phyloP scores from a whole-genome alignment of 495 filamentous ascomycete species.

The Hyaloscypha hepaticicola region DNA sequence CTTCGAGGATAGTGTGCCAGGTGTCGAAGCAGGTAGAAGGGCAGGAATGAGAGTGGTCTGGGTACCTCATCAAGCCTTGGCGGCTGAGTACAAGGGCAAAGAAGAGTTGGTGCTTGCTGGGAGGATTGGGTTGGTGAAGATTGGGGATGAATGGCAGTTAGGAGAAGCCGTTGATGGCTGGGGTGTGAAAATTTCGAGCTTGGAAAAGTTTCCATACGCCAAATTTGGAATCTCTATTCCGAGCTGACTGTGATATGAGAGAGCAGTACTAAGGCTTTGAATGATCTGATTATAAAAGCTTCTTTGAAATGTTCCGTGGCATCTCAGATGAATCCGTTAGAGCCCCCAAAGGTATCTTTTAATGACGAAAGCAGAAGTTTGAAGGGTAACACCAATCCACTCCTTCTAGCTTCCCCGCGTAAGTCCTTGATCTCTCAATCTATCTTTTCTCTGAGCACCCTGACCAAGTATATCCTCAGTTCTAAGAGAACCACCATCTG shows the following conservation, averaged over 20 bases:
- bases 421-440: no score
- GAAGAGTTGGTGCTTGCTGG: constrained; percentile 38
- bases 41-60: constrained; percentile 47
- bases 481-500: no score
- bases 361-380: no score
- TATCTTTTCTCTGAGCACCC: no score
- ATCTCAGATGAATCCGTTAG: no score
- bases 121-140: constrained; percentile 29
- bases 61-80: constrained; percentile 41
- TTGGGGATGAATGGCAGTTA: constrained; percentile 30
- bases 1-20: constrained; percentile 45
- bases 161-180: constrained; percentile 39
- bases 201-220: constrained; percentile 37
- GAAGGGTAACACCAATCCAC: no score
- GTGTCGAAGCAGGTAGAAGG: constrained; percentile 43
- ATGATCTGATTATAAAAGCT: no score
- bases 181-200: constrained; percentile 37
- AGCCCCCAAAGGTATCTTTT: no score
- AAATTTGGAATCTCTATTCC: constrained; percentile 32
- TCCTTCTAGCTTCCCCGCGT: no score
- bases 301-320: no score
- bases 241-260: neutral
- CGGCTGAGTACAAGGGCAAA: constrained; percentile 32
- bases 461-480: no score
- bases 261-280: no score